Evolutionary conservation across 768 basidiomycete genomes (phyloP), one percentile per base, ranked within the genome.

Genomic region (Lentinula guzmanii): DNA sequence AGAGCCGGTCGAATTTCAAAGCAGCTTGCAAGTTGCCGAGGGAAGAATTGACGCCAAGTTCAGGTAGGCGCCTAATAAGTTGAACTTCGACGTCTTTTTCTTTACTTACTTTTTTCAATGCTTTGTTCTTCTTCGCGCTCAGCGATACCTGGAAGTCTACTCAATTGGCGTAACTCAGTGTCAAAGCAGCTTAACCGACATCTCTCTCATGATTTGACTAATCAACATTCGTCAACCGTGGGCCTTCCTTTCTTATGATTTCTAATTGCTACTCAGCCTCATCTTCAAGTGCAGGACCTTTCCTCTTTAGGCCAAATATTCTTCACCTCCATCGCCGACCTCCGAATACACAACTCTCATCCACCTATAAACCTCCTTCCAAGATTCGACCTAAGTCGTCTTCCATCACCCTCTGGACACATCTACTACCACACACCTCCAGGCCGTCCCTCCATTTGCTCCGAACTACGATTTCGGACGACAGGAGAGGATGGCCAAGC

Each of bases 361-460:
- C 58, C 58, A 24, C 48, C 58, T 18, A 48, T 59, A 51, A 59
- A 59, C 33, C 58, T 59, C 37, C 43, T 59, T 50, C 45, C 58
- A 24, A 51, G 18, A 34, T 59, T 48, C 33, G 35, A 46, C 9
- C 28, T 59, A 5, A 33, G 46, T n/a, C 16, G n/a, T 13, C 33
- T 59, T 1, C 31, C 16, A 10, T 34, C 43, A 39, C 16, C 48
- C 16, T 43, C 28, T 24, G 58, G 58, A 5, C 33, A 59, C 6
- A 34, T 59, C 2, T 59, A 59, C 15, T 39, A 48, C 35, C 58
- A 59, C 58, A 34, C n/a, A 3, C 58, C 43, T 5, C 11, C 15
- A 10, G 46, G 15, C 6, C 58, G 58, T 37, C 34, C 58, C 2
- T 34, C 58, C 31, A 24, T 59, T 1, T 21, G 34, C 21, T 59